phyloP scores from a whole-genome alignment of 345 rosid species.

The Gossypium sturtianum region DNA sequence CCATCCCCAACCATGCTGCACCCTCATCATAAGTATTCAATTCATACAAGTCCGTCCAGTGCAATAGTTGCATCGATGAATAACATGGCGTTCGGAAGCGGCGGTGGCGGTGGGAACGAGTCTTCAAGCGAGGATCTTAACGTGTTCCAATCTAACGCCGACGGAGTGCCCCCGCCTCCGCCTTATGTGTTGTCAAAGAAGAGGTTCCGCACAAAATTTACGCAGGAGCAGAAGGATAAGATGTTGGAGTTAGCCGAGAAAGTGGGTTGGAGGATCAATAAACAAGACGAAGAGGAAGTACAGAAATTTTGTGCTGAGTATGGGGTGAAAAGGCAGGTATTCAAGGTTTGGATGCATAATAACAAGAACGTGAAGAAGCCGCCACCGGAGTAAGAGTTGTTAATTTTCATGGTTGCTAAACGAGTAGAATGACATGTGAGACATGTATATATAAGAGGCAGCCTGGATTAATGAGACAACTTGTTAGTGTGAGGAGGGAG shows the following conservation, averaged over 20 bases:
- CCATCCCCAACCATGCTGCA: slow-evolving; percentile 34
- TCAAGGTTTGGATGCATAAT: slow-evolving; percentile 91
- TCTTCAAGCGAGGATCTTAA: slow-evolving; percentile 79
- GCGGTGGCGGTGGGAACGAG: slow-evolving; percentile 49
- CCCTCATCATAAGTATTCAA: slow-evolving; percentile 12
- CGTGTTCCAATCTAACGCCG: slow-evolving; percentile 40
- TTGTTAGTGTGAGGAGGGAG: background rate
- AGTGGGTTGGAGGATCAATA: slow-evolving; percentile 68
- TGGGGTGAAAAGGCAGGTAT: slow-evolving; percentile 66
- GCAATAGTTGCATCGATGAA: slow-evolving; percentile 60
- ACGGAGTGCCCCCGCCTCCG: slow-evolving; percentile 32
- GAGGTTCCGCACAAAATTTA: slow-evolving; percentile 62
- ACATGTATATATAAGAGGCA: background rate
- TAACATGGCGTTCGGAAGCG: slow-evolving; percentile 51
- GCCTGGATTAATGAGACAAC: background rate
- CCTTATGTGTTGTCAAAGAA: slow-evolving; percentile 53
- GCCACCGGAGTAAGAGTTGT: slow-evolving; percentile 14
- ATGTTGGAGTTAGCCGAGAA: slow-evolving; percentile 80
- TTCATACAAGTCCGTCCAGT: slow-evolving; percentile 37
- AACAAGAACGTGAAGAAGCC: slow-evolving; percentile 67
- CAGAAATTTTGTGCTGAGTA: slow-evolving; percentile 54
- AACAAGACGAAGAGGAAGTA: slow-evolving; percentile 61
- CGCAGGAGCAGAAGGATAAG: slow-evolving; percentile 63
- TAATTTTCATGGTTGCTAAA: background rate
- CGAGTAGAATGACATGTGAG: background rate